phyloP scores from a whole-genome alignment of 352 stramenopile genomes.

The Nothophytophthora sp. region DNA sequence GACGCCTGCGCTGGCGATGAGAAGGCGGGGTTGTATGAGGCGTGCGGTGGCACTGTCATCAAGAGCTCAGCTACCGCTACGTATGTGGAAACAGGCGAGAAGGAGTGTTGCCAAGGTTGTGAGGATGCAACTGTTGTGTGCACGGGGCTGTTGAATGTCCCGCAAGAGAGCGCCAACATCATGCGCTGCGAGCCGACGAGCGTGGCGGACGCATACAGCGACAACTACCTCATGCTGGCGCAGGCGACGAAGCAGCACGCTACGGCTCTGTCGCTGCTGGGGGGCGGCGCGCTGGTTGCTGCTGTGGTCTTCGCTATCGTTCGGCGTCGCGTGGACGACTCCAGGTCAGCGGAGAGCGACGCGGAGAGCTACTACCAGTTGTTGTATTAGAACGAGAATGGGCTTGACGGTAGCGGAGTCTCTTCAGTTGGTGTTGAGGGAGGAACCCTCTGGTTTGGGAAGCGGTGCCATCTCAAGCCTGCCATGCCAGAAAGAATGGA shows the following conservation, averaged over 20 bases:
- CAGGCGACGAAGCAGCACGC: slow-evolving; percentile 25
- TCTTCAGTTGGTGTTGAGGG: too few species aligned
- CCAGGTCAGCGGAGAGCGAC: slow-evolving; percentile 7
- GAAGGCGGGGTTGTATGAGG: slow-evolving; percentile 45
- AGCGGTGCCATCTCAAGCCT: too few species aligned
- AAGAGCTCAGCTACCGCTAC: slow-evolving; percentile 12
- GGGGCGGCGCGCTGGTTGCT: slow-evolving; percentile 30
- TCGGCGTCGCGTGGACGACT: slow-evolving; percentile 9
- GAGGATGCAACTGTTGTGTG: slow-evolving; percentile 23
- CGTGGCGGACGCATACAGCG: slow-evolving; percentile 10
- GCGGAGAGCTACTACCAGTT: slow-evolving; percentile 55
- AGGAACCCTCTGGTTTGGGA: too few species aligned
- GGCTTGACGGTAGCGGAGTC: too few species aligned
- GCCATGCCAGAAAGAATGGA: too few species aligned
- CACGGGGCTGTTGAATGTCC: slow-evolving; percentile 37
- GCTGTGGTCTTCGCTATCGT: slow-evolving; percentile 38
- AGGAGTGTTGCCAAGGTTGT: slow-evolving; percentile 52
- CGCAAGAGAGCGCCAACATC: slow-evolving; percentile 33
- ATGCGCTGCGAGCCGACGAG: slow-evolving; percentile 49
- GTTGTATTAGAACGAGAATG: slow-evolving; percentile 42
- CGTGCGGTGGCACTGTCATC: slow-evolving; percentile 49
- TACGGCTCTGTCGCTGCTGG: slow-evolving; percentile 27
- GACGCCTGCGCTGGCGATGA: slow-evolving; percentile 27
- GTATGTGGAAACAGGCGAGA: slow-evolving; percentile 17
- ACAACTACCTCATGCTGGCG: slow-evolving; percentile 22